Percentiles rank a stretch among this genome's conserved stretches.
Conservation (phyloP, 2,329 filamentous ascomycete species). For the Septoria petroselini region DNA sequence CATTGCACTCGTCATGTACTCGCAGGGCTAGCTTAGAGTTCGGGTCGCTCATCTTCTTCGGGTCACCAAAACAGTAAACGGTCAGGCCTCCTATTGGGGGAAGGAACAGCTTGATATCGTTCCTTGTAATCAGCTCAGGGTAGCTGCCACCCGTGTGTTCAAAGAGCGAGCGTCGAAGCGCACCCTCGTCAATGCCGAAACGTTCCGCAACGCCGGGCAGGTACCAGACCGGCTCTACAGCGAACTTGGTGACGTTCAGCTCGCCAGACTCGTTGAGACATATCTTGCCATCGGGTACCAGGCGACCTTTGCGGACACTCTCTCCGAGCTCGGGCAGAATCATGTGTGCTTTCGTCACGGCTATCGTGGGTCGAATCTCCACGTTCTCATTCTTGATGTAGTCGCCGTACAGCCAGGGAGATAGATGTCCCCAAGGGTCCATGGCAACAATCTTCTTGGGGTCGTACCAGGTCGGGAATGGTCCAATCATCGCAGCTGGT, state of each 20-base stretch:
- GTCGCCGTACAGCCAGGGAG: constrained; percentile 78
- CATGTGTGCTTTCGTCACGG: constrained; percentile 91
- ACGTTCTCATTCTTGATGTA: constrained; percentile 74
- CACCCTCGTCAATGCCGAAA: constrained; percentile 92
- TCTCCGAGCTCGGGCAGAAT: constrained; percentile 92
- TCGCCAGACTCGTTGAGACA: constrained; percentile 84
- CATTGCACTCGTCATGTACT: constrained; percentile 88
- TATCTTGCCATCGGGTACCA: constrained; percentile 81
- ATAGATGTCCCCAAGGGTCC: constrained; percentile 88
- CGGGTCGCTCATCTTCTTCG: constrained; percentile 87
- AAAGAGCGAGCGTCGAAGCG: constrained; percentile 80
- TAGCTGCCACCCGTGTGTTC: constrained; percentile 96
- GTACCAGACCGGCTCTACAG: constrained; percentile 79
- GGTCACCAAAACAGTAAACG: constrained; percentile 95
- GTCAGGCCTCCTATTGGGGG: constrained; percentile 94
- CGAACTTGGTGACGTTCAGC: constrained; percentile 90
- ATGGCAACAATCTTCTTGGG: constrained; percentile 94
- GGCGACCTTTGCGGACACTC: constrained; percentile 73
- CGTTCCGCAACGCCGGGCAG: constrained; percentile 69
- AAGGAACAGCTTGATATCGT: constrained; percentile 91
- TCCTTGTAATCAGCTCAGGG: constrained; percentile 90
- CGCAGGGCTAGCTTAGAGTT: constrained; percentile 76
- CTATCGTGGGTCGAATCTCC: constrained; percentile 67
- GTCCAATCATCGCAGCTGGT: constrained; percentile 83
- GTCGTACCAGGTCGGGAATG: constrained; percentile 85